Conservation (phyloP, 2,329 filamentous ascomycete genomes). For the Pseudogymnoascus pannorum region DNA sequence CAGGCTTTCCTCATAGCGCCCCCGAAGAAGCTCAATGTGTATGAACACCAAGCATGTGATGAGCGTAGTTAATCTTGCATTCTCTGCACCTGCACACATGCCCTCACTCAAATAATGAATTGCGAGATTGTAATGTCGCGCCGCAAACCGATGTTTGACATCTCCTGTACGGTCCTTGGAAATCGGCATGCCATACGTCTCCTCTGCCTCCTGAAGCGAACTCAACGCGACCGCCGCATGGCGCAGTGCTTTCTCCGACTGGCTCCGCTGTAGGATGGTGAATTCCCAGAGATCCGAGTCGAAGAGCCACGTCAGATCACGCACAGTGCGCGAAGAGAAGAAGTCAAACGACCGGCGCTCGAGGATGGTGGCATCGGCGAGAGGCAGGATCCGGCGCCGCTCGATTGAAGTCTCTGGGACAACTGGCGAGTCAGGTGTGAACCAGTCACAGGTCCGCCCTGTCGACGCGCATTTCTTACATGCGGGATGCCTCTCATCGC, state of each 20-base stretch:
- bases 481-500: conserved; percentile 14
- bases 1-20: not conserved
- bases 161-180: not conserved
- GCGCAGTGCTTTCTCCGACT: not conserved
- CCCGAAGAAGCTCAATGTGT: conserved; percentile 1
- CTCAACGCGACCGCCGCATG: not conserved
- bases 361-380: not conserved
- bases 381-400: not conserved
- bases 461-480: conserved; percentile 13
- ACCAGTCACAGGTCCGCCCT: not conserved
- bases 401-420: not conserved
- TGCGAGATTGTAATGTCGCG: conserved; percentile 1
- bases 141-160: not conserved
- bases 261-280: not conserved
- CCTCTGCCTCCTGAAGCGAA: not conserved
- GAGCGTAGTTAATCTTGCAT: not conserved
- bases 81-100: not conserved
- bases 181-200: conserved; percentile 4
- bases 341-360: not conserved
- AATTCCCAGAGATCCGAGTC: conserved; percentile 3
- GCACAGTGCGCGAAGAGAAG: not conserved
- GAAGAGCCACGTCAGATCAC: not conserved
- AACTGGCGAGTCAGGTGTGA: not conserved
- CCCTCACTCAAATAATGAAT: conserved; percentile 3
- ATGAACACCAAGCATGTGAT: conserved; percentile 2